Evolutionary conservation across 176 grass and related monocot genomes (phyloP), one percentile per base, ranked within the genome.

Genomic region (Carex cristatella): DNA sequence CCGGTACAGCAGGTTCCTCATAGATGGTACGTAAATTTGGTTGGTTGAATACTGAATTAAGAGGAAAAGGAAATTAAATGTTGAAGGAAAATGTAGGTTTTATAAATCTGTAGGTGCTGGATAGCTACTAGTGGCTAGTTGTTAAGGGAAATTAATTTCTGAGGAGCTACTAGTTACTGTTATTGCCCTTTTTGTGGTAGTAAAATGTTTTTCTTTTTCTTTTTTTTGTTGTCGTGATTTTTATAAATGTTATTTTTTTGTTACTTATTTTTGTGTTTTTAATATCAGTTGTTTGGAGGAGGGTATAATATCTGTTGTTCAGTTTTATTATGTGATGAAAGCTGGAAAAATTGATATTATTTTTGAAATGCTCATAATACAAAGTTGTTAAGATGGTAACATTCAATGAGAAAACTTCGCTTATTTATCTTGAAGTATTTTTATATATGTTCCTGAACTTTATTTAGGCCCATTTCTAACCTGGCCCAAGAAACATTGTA

Each of bases 241-340:
- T 78, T 78, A 78, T 78, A 56, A 56, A 31, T 68, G 61, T 68
- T 83, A 40, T 83, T 65, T 67, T 83, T 68, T 65, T 83, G 61
- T 83, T 83, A 83, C 81, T 65, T 32, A 51, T 51, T 83, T 54
- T 68, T 32, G 42, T 54, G 81, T 28, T 79, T 16, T 58, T 56
- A 78, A 33, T 35, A 51, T 63, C 6, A 15, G 42, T 54, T 76
- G 27, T 53, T 56, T 11, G 10, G 19, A 76, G 67, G 37, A 70
- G 72, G 72, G 72, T 55, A 40, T 40, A 40, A 5, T 32, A 11
- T 48, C 48, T 79, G 73, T 58, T 35, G 12, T 79, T 33, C 27
- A 76, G 27, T 49, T 73, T 73, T 49, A 49, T 55, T 76, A 76
- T 31, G 49, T 76, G 66, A 69, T 69, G 5, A 55, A 70, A 76